Base-by-base conservation (phyloP, 2,329 filamentous ascomycete species). In the Madurella mycetomatis region DNA sequence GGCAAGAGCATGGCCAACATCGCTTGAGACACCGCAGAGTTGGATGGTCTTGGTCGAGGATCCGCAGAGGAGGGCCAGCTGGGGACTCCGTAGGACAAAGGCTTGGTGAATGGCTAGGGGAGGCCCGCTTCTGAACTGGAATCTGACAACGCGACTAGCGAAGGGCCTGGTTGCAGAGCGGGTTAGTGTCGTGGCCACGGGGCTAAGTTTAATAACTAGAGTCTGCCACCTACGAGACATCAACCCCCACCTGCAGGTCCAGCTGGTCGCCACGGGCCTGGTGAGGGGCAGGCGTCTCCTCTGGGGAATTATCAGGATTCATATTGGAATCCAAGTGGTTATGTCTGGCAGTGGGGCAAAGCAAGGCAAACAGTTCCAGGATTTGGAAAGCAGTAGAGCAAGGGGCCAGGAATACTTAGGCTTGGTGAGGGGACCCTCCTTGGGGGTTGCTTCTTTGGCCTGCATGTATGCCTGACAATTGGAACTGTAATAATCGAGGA, bases 1-100 rank as follows among this genome's bases (percentile, higher is more conserved):
- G 1, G 62, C 51, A 12, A 62, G n/a, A 9, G 58, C 50, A 16
- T 63, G 61, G 18, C 58, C 58, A 3, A 51, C 58, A 2, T 41
- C 49, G 37, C 13, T 8, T 1, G 61, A 58, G 4, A 58, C 45
- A 4, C 43, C 15, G 8, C 30, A 4, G 12, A 60, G 47, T 40
- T 53, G 17, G 46, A 55, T 47, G 9, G 8, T 46, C 31, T 30
- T 51, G 17, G 47, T 43, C 2, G 39, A 50, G 7, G 48, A 16
- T 7, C 25, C 45, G 37, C 43, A 49, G n/a, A 54, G 50, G 4
- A 37, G 32, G 44, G 41, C 49, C 7, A 60, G 51, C 43, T 53
- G 53, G 30, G 55, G 7, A 15, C 39, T 41, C 17, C 47, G 53
- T 9, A 39, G 37, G 13, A 61, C 25, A 13, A 61, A 17, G 15